phyloP scores from a whole-genome alignment of 306 rosid genomes.

The Castanea mollissima region DNA sequence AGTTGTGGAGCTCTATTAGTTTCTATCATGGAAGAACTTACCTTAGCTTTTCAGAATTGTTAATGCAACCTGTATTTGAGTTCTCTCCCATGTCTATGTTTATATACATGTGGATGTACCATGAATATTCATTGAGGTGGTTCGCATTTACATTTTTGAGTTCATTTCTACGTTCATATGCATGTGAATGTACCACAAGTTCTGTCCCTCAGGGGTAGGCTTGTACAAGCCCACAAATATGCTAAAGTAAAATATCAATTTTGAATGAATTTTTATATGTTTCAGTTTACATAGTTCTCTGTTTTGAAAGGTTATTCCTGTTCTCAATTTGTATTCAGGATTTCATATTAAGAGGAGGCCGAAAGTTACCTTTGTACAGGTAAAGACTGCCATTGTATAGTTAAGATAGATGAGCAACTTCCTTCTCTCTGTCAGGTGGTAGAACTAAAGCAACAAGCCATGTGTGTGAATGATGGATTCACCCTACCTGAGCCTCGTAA shows the following conservation, averaged over 20 bases:
- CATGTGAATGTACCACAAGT: no score
- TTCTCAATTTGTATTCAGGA: conserved; percentile 54
- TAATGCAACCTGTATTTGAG: not conserved
- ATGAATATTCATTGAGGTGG: no score
- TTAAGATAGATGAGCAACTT: not conserved
- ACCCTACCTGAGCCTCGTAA: not conserved
- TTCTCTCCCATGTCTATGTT: not conserved
- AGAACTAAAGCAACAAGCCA: not conserved
- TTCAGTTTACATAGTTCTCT: not conserved
- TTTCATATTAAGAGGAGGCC: conserved; percentile 84
- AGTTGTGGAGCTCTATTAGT: not conserved
- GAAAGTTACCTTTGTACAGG: conserved; percentile 81
- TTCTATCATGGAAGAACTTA: not conserved
- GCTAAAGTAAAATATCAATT: not conserved
- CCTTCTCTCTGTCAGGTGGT: not conserved
- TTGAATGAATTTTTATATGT: not conserved
- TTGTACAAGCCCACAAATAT: no score
- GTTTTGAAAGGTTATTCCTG: conserved; percentile 8
- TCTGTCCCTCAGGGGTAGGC: no score
- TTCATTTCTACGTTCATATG: no score
- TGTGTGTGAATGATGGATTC: not conserved
- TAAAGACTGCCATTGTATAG: conserved; percentile 22
- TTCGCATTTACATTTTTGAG: no score
- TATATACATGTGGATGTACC: no score
- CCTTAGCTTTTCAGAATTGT: not conserved